Evolutionary conservation across 139 green algal species (phyloP).

Genomic region (Coelastrella sp.): DNA sequence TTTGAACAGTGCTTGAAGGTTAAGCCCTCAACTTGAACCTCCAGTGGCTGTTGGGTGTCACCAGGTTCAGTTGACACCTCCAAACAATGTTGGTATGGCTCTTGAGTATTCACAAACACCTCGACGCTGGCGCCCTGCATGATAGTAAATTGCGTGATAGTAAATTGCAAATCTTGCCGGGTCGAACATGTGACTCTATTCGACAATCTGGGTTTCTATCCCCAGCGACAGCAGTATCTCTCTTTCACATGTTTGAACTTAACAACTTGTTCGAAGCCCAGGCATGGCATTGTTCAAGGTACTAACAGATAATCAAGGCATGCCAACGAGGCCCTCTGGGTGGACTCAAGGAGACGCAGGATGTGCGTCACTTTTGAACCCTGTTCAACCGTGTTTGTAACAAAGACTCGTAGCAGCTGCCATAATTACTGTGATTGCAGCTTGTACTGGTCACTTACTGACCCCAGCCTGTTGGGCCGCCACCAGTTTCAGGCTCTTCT

Average conservation of each 20-base stretch:
- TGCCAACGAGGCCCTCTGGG: too few relatives aligned
- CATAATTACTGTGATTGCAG: background rate
- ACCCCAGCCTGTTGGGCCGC: background rate
- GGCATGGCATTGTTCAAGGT: too few relatives aligned
- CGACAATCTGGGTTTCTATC: background rate
- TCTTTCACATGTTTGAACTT: too few relatives aligned
- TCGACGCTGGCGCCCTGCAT: background rate
- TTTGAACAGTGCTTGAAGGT: constrained; percentile 18
- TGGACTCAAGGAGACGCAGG: too few relatives aligned
- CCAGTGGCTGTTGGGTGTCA: background rate
- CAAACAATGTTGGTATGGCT: constrained; percentile 43
- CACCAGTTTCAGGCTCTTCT: constrained; percentile 2
- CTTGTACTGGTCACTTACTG: background rate
- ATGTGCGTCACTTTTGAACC: too few relatives aligned
- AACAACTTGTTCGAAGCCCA: too few relatives aligned
- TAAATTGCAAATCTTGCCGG: background rate
- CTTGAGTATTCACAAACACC: background rate
- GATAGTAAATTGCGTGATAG: background rate
- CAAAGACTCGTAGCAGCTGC: too few relatives aligned
- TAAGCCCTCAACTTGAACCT: background rate
- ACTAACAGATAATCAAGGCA: too few relatives aligned
- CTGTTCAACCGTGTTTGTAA: too few relatives aligned
- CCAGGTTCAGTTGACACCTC: background rate
- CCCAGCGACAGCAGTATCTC: too few relatives aligned
- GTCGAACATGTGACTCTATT: background rate